Evolutionary conservation across 1,139 yeast genomes (phyloP), one percentile per base, ranked within the genome.

Genomic region (Candida glucosophila): DNA sequence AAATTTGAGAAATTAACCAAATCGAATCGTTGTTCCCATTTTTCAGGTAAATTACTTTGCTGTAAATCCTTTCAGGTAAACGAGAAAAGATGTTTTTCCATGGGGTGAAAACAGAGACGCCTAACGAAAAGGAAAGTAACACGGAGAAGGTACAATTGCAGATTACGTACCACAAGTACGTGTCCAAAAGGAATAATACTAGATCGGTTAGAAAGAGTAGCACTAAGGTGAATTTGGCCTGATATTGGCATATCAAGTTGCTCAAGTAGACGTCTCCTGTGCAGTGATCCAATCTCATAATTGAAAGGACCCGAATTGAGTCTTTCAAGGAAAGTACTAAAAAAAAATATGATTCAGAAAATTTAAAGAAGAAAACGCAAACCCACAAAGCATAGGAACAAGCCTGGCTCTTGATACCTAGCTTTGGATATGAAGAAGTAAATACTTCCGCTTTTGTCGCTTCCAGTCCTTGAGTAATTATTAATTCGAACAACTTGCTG

Each of bases 361-460:
- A 76, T 44, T 85, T 85, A 3, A 86, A 80, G 15, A 65, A 50
- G 43, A 82, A 78, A 0, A 83, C 82, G 15, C 70, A 53, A 3
- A 71, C 32, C 92, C 95, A 82, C 25, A 85, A 52, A 1, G 73
- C 50, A 28, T 64, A 58, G 1, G 94, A 82, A 32, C 74, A 63
- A 31, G 67, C 47, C 27, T 64, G 54, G 26, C 77, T 73, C 31
- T 73, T 58, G 1, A 64, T 59, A 2, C 49, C 49, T 15, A 82
- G 52, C 21, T 52, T 50, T 2, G 85, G 77, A 41, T 76, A 81
- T 1, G 73, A 58, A 7, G 67, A 57, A 1, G 73, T 65, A 34
- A 73, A 72, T 9, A 44, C 47, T 21, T 39, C 28, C 11, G 39
- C 22, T 14, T 30, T 37, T 9, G 20, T 24, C 5, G 19, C 17